Evolutionary conservation across 768 basidiomycete species (phyloP), one percentile per base, ranked within the genome.

Genomic region (Asterophora parasitica): DNA sequence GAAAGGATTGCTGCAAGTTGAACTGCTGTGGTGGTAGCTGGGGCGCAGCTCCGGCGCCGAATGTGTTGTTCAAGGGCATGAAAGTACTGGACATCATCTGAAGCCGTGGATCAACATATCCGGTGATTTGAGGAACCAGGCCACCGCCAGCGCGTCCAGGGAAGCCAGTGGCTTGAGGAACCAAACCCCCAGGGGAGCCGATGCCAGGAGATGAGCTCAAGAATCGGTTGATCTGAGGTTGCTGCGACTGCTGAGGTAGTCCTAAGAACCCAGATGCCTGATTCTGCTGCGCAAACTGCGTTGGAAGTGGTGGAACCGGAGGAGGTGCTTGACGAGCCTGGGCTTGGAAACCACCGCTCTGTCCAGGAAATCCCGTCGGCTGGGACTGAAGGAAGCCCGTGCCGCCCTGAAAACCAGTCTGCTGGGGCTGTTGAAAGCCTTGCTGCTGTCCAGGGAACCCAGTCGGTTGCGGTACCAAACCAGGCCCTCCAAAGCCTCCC

Each of bases 21-120:
- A 78, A 77, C 48, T 79, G 82, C 53, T 83, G 83, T 34, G 76
- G 75, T 26, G 73, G 73, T 55, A 92, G 79, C 63, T 87, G 83
- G 7, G 89, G 85, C 2, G 72, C 64, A 7, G 81, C 83, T 4
- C 71, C 77, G 2, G 79, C 67, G 34, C 73, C 72, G 60, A 82
- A 81, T 11, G 79, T 65, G 23, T 69, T 66, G 54, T 82, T 87
- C 43, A 79, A 71, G 10, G 95, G 94, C 82, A 97, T 88, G 69
- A 97, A 96, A 0, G 86, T 84, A 51, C 70, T 87, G n/a, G 83
- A 83, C 88, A 96, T 91, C 79, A 93, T 83, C 62, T 81, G 80
- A 42, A 94, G 69, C 15, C 91, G 72, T 1, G 92, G 92, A 67
- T 95, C 88, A 45, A 87, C 69, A 57, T 78, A 89, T 16, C 91